phyloP scores from a whole-genome alignment of 2,329 filamentous ascomycete genomes.

The Zopfia rhizophila region DNA sequence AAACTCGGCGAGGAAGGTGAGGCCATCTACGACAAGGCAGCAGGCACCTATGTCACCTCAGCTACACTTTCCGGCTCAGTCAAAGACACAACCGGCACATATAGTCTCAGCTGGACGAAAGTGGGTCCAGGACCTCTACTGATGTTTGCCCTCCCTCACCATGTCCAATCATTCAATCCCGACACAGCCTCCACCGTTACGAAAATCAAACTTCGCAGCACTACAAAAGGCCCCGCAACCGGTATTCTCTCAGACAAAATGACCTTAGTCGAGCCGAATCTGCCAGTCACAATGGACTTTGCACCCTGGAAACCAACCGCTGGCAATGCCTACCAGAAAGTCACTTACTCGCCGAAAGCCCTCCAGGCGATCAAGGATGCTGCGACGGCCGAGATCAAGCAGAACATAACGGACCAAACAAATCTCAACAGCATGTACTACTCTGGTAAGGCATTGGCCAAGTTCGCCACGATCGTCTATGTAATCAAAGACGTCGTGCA shows the following conservation, averaged over 20 bases:
- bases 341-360: slow-evolving; percentile 58
- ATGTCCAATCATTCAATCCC: slow-evolving; percentile 77
- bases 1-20: slow-evolving; percentile 69
- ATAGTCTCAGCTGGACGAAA: slow-evolving; percentile 79
- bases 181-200: slow-evolving; percentile 62
- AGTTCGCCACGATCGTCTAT: slow-evolving; percentile 58
- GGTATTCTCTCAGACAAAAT: slow-evolving; percentile 67
- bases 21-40: slow-evolving; percentile 76
- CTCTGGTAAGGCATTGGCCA: slow-evolving; percentile 71
- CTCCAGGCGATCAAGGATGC: slow-evolving; percentile 69
- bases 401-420: slow-evolving; percentile 78
- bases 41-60: slow-evolving; percentile 77
- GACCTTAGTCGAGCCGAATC: slow-evolving; percentile 78
- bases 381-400: slow-evolving; percentile 77
- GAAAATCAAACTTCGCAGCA: slow-evolving; percentile 74
- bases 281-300: slow-evolving; percentile 81
- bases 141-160: slow-evolving; percentile 91
- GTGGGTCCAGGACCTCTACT: slow-evolving; percentile 74
- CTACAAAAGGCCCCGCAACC: slow-evolving; percentile 84
- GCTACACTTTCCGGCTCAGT: slow-evolving; percentile 72
- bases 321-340: slow-evolving; percentile 42
- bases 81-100: slow-evolving; percentile 67
- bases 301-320: slow-evolving; percentile 74
- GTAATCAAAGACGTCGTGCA: slow-evolving; percentile 66
- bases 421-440: slow-evolving; percentile 92